Base-by-base conservation (phyloP, 768 basidiomycete genomes). In the Agaricus subrufescens region DNA sequence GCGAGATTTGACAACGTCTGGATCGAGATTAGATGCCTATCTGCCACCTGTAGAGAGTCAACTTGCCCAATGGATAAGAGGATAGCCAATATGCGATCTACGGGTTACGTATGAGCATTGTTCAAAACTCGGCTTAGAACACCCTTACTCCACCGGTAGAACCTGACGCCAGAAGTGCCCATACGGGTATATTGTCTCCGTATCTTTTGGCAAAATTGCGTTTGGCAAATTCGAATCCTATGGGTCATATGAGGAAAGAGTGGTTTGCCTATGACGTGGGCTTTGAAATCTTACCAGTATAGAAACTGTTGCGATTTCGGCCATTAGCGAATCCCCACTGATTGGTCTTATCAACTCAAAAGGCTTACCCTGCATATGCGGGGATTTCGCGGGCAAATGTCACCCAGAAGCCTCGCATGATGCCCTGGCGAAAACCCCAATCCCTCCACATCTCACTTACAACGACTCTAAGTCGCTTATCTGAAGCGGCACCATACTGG, bases 401-500 rank as follows among this genome's bases (percentile, higher is more conserved):
- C 11, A 94, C 94, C 96, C 96, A 98, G 67, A 94, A 98, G 1
- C 97, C 97, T 19, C 97, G 77, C 95, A 99, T 97, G 50, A 98
- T 78, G 4, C 97, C 97, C 60, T 84, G 78, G 52, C 84, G 73
- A 59, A 98, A 85, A 0, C 97, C 96, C 80, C 87, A 94, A 58
- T 91, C 74, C 30, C 66, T 70, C 87, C 92, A 97, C 86, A 94
- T 92, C 61, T 95, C 94, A 23, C 72, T 74, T 14, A 82, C 83
- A 8, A 98, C 79, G 7, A 73, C 78, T 37, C 86, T 73, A 27
- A 99, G 75, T 40, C 83, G 80, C 69, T 95, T 88, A 67, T 98
- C 94, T 8, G 80, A 78, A 11, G 83, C 76, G 3, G 76, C 79
- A 10, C 95, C 96, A 62, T 97, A 96, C 67, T 98, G 91, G 6